Percentiles rank a stretch among this genome's conserved stretches.
These are phyloP conservation scores for Oryza rufipogon DNA, from an alignment of 176 grass and related monocot genomes.

Conservation along the genomic window DNA sequence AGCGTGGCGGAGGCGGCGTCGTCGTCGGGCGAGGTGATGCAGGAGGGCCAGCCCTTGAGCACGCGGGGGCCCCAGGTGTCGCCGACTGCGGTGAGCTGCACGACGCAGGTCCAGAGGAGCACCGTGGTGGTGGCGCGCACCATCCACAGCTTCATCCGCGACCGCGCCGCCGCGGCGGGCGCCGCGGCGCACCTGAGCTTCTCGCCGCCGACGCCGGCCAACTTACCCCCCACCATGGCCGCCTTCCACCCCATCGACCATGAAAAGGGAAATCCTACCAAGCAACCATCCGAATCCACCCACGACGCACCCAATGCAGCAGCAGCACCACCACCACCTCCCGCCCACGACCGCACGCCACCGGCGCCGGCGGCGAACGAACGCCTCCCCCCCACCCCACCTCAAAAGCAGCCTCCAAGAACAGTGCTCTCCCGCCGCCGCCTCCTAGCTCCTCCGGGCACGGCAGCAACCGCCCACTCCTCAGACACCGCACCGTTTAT, in stretches of 20 bases:
- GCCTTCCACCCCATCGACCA: conserved; percentile 58
- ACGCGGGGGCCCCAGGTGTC: conserved; percentile 76
- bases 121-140: conserved; percentile 60
- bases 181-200: conserved; percentile 40
- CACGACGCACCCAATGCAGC: conserved; percentile 36
- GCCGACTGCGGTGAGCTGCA: conserved; percentile 73
- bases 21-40: conserved; percentile 55
- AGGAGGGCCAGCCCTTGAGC: conserved; percentile 79
- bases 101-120: conserved; percentile 76
- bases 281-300: background rate
- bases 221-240: conserved; percentile 44
- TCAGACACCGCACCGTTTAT: background rate
- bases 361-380: background rate
- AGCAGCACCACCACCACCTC: background rate
- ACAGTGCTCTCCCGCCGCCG: background rate
- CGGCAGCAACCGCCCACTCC: background rate
- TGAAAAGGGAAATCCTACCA: conserved; percentile 14
- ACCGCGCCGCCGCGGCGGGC: conserved; percentile 45
- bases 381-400: background rate
- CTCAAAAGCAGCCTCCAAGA: background rate
- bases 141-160: conserved; percentile 81
- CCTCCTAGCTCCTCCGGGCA: background rate
- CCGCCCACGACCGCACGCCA: background rate
- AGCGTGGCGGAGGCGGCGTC: background rate
- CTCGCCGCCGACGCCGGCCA: conserved; percentile 24